A percentile compares a stretch with the other conserved stretches of the same genome.
Evolutionary conservation across 1,284 basidiomycete genomes (phyloP).

Genomic region (Meripilus lineatus): DNA sequence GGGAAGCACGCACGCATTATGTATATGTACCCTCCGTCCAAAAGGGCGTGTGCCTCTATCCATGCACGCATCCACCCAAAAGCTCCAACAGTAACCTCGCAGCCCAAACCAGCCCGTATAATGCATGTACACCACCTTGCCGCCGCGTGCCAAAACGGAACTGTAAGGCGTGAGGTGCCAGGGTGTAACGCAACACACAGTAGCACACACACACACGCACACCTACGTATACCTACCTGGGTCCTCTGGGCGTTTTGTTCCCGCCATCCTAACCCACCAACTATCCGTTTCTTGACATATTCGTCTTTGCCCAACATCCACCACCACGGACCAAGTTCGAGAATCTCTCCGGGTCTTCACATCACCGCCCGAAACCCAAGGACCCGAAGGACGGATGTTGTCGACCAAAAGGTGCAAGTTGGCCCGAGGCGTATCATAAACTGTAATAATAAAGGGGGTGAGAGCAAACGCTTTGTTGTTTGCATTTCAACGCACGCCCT

Average conservation of each 20-base stretch:
- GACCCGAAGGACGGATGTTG: no score
- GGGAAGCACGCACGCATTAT: no score
- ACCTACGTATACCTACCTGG: not conserved
- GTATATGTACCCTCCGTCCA: no score
- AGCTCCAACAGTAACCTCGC: not conserved
- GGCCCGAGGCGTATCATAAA: no score
- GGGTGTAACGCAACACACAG: constrained; percentile 3
- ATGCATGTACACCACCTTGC: constrained; percentile 19
- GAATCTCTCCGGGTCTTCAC: no score
- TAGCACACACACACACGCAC: not conserved
- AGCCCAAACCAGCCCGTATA: not conserved
- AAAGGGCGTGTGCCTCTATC: no score
- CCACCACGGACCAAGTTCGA: not conserved
- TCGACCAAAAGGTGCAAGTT: no score
- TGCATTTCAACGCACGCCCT: no score
- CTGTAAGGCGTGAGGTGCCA: constrained; percentile 7
- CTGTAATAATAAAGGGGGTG: no score
- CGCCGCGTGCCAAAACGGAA: constrained; percentile 25
- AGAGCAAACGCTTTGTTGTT: no score
- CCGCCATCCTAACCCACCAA: not conserved
- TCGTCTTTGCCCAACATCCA: not conserved
- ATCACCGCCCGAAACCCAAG: no score
- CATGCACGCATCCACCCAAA: no score
- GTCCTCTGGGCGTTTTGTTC: not conserved
- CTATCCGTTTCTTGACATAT: not conserved